Percentiles rank a stretch among this genome's conserved stretches.
These are phyloP conservation scores for Rhodotorula sp. DNA, from an alignment of 1,284 basidiomycete species.

Conservation along the genomic window DNA sequence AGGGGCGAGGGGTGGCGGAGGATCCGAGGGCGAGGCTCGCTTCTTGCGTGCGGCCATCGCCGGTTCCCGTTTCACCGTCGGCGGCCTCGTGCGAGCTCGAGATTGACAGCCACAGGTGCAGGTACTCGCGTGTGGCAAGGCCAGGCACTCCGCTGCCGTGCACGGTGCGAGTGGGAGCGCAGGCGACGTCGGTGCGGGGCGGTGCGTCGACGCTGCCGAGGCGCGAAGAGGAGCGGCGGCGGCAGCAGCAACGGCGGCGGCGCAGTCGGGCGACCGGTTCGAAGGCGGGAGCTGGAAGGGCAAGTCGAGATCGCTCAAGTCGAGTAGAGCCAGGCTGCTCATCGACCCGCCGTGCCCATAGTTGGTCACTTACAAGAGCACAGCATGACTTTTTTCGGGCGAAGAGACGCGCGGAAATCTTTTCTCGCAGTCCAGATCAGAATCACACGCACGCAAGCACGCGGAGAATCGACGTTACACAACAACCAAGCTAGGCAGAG, in stretches of 20 bases:
- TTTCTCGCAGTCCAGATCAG: neutral
- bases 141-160: neutral
- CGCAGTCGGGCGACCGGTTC: neutral
- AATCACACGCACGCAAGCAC: neutral
- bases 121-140: neutral
- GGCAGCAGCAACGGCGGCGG: neutral
- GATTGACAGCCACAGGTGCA: neutral
- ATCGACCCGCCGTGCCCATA: neutral
- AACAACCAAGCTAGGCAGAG: constrained; percentile 1
- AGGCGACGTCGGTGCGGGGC: neutral
- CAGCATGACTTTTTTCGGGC: neutral
- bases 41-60: constrained; percentile 4
- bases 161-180: neutral
- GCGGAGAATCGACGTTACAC: neutral
- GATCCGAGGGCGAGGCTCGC: constrained; percentile 1
- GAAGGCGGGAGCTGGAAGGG: constrained; percentile 11
- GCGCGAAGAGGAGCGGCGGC: neutral
- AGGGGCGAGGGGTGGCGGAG: neutral
- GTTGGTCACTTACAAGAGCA: neutral
- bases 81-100: neutral
- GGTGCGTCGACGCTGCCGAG: neutral
- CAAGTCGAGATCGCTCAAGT: neutral
- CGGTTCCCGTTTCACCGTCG: constrained; percentile 1
- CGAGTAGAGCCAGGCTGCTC: neutral
- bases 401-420: neutral